phyloP scores from a whole-genome alignment of 345 rosid genomes.

The Aquilaria sinensis region DNA sequence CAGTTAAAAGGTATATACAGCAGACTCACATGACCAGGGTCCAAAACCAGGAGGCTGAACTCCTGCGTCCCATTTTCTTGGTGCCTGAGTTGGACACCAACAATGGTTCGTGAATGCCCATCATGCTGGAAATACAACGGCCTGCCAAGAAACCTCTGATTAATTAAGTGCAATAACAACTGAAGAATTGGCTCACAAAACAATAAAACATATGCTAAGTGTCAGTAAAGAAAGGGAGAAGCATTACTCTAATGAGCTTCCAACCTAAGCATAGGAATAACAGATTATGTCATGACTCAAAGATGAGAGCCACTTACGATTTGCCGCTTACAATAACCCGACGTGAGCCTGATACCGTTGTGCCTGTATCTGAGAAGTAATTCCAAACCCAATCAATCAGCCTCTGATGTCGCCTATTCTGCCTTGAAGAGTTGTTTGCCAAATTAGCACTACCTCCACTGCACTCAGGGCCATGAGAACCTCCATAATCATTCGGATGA shows the following conservation, averaged over 20 bases:
- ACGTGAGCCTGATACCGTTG: slow-evolving; percentile 15
- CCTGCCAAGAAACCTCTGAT: slow-evolving; percentile 29
- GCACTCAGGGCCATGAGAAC: slow-evolving; percentile 13
- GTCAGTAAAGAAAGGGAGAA: slow-evolving; percentile 2
- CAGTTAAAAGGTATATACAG: background rate
- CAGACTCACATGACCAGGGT: slow-evolving; percentile 61
- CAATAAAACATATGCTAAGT: too few relatives aligned
- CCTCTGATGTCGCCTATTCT: slow-evolving; percentile 30
- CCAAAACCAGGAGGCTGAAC: slow-evolving; percentile 59
- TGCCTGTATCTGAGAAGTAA: slow-evolving; percentile 52
- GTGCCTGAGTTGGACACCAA: slow-evolving; percentile 61
- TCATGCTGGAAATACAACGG: slow-evolving; percentile 86
- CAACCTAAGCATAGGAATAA: background rate
- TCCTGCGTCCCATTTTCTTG: slow-evolving; percentile 35
- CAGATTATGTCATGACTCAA: background rate
- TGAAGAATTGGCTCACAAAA: too few relatives aligned
- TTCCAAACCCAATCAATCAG: slow-evolving; percentile 81
- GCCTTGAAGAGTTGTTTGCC: slow-evolving; percentile 16
- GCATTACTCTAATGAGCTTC: background rate
- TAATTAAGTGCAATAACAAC: background rate
- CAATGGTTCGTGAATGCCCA: slow-evolving; percentile 75
- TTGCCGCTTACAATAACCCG: slow-evolving; percentile 39
- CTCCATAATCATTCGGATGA: slow-evolving; percentile 1
- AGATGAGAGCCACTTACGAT: slow-evolving; percentile 32
- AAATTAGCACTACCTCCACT: slow-evolving; percentile 5